These are phyloP conservation scores for Asterionellopsis glacialis DNA, from an alignment of 108 stramenopile species.

Conservation along the genomic window DNA sequence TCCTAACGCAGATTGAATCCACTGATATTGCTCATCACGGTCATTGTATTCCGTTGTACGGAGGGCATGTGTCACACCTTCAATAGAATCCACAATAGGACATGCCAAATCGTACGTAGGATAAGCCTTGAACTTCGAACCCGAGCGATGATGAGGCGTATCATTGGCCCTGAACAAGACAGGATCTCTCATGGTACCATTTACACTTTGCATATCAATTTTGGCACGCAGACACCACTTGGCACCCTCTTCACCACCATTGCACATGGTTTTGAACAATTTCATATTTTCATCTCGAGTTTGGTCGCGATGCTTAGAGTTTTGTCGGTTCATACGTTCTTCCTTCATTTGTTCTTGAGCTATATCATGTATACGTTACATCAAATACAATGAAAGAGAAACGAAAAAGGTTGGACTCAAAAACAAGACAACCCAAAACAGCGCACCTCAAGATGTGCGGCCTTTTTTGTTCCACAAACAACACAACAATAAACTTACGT, in stretches of 20 bases:
- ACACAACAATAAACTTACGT: conserved; percentile 11
- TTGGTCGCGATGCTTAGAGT: conserved; percentile 82
- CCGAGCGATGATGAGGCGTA: conserved; percentile 94
- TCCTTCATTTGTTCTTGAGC: conserved; percentile 90
- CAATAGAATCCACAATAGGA: conserved; percentile 98
- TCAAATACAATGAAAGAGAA: no score
- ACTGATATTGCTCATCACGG: conserved; percentile 93
- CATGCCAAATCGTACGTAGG: conserved; percentile 99
- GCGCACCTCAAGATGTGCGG: no score
- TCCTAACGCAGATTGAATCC: conserved; percentile 81
- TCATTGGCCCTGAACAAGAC: conserved; percentile 94
- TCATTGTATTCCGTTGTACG: conserved; percentile 99
- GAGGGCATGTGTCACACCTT: conserved; percentile 98
- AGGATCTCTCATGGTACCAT: conserved; percentile 98
- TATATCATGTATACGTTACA: no score
- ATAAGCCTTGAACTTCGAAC: conserved; percentile 96
- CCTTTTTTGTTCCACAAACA: no score
- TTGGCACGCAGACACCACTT: conserved; percentile 97
- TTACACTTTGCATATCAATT: conserved; percentile 92
- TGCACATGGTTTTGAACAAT: conserved; percentile 85
- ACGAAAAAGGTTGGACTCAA: no score
- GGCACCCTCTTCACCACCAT: conserved; percentile 69
- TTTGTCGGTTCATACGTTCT: conserved; percentile 71
- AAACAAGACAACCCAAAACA: no score
- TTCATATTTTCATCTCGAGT: conserved; percentile 68